Evolutionary conservation across 2,329 filamentous ascomycete genomes (phyloP), one percentile per base, ranked within the genome.

Genomic region (Phaeomoniella chlamydospora): DNA sequence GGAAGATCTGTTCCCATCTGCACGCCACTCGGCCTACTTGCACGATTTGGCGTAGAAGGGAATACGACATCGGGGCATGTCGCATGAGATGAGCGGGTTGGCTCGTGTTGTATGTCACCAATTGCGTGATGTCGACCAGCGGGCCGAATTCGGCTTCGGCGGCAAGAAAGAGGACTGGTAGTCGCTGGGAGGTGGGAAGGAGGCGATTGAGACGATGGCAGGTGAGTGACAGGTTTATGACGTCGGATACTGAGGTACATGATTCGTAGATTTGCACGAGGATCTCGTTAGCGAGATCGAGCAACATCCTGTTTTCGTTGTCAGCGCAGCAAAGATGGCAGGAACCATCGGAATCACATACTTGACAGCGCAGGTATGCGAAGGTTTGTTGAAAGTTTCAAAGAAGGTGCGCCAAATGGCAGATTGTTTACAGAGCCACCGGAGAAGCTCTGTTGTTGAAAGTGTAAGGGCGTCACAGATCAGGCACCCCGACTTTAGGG

Each of bases 1-100:
- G 70, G 45, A 75, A 77, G n/a, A 76, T 62, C n/a, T 62, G 59
- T 46, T 68, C 68, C 66, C 71, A 76, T 45, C 65, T 65, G 46
- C 64, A 61, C 3, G 72, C 73, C 2, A 73, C 57, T 11, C 61
- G 58, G 30, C 73, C 73, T 13, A 68, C 57, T 31, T 61, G 56
- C 15, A 74, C 54, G 31, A 74, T 58, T 43, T 76, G 71, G 40
- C 64, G 59, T 26, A 77, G 56, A 4, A 77, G 54, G 2, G 70
- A 60, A 35, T 68, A 54, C 1, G 70, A 74, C 36, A 74, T 58
- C 2, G 68, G 66, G 0, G 67, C 67, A 13, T 54, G 49, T 34
- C 72, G 70, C 31, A 59, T 53, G 19, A 68, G 43, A 47, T 77
- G 72, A 2, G 68, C 68, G 3, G 68, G 64, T 46, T 77, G 72